These are phyloP conservation scores for Trichoderma atroviride DNA, from an alignment of 2,329 filamentous ascomycete species.

Conservation along the genomic window DNA sequence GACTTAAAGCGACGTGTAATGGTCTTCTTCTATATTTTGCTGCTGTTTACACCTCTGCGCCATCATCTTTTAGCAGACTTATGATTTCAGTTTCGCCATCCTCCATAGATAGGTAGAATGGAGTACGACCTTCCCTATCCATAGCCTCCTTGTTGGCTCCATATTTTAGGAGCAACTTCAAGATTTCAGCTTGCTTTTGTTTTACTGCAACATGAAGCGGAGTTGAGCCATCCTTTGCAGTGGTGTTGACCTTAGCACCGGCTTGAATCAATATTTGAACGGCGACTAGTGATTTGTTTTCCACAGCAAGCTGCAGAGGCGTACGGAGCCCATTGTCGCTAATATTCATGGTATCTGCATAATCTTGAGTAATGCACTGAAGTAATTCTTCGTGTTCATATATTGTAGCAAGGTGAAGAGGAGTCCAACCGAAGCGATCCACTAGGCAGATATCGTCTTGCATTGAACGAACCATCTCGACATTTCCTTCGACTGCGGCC, in stretches of 20 bases:
- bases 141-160: not conserved
- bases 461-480: not conserved
- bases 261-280: not conserved
- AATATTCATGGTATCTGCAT: not conserved
- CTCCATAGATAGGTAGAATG: not conserved
- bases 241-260: not conserved
- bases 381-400: not conserved
- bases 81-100: not conserved
- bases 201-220: conserved; percentile 6
- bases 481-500: conserved; percentile 1
- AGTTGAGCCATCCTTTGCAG: not conserved
- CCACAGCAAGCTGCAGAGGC: conserved; percentile 2
- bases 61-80: not conserved
- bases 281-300: not conserved
- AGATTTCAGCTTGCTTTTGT: not conserved
- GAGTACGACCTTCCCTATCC: not conserved
- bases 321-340: not conserved
- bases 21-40: not conserved
- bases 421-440: not conserved
- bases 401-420: conserved; percentile 2
- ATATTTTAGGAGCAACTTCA: not conserved
- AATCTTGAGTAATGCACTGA: not conserved
- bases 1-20: not conserved
- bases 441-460: not conserved
- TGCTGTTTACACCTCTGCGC: not conserved